Conservation (phyloP, 2,329 filamentous ascomycete genomes). For the Thelonectria blattea region DNA sequence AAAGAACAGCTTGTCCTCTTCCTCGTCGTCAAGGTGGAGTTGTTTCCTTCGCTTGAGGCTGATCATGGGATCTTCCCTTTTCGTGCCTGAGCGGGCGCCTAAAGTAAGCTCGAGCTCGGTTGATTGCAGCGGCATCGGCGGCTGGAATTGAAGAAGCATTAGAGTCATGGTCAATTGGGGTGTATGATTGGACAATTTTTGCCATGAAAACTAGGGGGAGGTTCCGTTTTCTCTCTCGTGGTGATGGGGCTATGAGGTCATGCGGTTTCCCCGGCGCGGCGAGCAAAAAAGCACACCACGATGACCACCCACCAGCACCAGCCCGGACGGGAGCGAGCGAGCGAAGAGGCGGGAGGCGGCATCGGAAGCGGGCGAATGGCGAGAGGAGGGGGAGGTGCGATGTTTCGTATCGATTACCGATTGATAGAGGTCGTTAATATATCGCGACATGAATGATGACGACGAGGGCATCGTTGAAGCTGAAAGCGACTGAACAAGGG, state of each 20-base stretch:
- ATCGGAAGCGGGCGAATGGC: slow-evolving; percentile 3
- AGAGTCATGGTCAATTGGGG: neutral
- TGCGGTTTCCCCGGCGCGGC: no score
- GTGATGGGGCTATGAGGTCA: slow-evolving; percentile 27
- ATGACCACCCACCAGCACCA: neutral
- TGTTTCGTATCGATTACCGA: neutral
- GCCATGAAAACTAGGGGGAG: no score
- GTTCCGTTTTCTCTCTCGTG: neutral
- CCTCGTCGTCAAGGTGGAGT: neutral
- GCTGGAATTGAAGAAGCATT: neutral
- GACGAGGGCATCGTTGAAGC: neutral
- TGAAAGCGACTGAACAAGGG: neutral
- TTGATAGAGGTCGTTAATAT: neutral
- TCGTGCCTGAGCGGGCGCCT: neutral
- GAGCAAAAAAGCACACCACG: slow-evolving; percentile 15
- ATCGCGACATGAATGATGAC: no score
- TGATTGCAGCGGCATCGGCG: slow-evolving; percentile 5
- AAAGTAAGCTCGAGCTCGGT: neutral
- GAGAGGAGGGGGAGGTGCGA: neutral
- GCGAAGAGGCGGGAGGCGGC: neutral
- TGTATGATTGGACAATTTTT: slow-evolving; percentile 12
- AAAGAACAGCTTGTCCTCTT: neutral
- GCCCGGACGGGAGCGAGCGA: slow-evolving; percentile 18
- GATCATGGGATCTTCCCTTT: neutral
- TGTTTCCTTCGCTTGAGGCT: neutral